Percentiles rank a stretch among this genome's conserved stretches.
These are phyloP conservation scores for Penicillium canariense DNA, from an alignment of 495 filamentous ascomycete genomes.

Conservation along the genomic window DNA sequence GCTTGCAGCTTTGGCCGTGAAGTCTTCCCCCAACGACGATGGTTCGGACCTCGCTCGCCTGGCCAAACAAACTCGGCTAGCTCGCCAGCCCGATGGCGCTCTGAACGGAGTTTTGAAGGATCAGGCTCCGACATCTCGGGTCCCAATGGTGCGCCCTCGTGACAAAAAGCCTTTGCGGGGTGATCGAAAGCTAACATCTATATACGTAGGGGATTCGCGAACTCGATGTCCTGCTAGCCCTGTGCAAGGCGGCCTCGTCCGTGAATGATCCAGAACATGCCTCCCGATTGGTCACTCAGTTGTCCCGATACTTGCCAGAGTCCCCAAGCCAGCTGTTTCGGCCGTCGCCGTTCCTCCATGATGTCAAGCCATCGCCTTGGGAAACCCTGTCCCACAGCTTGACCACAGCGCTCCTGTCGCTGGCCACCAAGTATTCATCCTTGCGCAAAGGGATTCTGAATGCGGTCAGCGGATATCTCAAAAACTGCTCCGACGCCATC, in stretches of 20 bases:
- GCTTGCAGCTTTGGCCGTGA: constrained; percentile 60
- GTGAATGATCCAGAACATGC: constrained; percentile 66
- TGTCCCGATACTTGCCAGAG: constrained; percentile 80
- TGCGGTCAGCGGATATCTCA: constrained; percentile 64
- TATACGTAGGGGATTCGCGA: constrained; percentile 63
- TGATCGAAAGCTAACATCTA: constrained; percentile 19
- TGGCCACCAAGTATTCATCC: constrained; percentile 66
- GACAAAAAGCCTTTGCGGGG: not conserved
- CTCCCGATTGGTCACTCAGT: constrained; percentile 65
- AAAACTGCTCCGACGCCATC: constrained; percentile 57
- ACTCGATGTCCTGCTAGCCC: constrained; percentile 81
- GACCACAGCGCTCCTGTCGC: constrained; percentile 70
- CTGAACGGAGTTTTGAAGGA: constrained; percentile 38
- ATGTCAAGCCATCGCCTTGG: constrained; percentile 84
- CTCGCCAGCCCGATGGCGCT: constrained; percentile 32
- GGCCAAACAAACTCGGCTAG: constrained; percentile 50
- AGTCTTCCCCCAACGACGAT: constrained; percentile 54
- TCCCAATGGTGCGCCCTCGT: constrained; percentile 49
- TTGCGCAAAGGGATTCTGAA: constrained; percentile 60
- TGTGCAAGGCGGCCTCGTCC: constrained; percentile 81
- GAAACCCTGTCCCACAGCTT: constrained; percentile 79
- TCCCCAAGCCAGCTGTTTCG: constrained; percentile 74
- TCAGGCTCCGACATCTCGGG: constrained; percentile 42
- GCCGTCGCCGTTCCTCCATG: constrained; percentile 76
- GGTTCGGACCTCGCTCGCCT: constrained; percentile 64